Conservation (phyloP, 768 basidiomycete genomes). For the Ramaria sp. region DNA sequence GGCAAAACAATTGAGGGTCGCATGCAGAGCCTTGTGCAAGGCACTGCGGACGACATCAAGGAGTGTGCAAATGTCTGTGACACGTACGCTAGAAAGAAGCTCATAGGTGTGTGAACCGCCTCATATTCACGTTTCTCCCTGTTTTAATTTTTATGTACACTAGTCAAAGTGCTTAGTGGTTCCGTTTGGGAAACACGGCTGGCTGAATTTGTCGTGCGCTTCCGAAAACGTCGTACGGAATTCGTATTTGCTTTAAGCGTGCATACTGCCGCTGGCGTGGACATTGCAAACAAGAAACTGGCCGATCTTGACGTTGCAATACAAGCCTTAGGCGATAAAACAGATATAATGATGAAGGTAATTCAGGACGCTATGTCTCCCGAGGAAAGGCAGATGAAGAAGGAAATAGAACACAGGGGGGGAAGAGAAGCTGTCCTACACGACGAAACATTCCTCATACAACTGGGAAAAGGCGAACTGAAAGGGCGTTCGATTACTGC, state of each 20-base stretch:
- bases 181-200: background rate
- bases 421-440: background rate
- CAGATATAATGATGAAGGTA: background rate
- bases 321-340: background rate
- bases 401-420: background rate
- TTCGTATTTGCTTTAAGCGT: conserved; percentile 21
- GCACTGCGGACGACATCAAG: conserved; percentile 21
- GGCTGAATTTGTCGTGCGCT: conserved; percentile 6
- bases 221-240: conserved; percentile 16
- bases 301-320: background rate
- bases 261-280: conserved; percentile 18
- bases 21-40: conserved; percentile 20
- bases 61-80: conserved; percentile 23
- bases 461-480: background rate
- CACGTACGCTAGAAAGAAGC: conserved; percentile 21
- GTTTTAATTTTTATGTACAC: no score
- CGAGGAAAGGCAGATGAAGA: background rate
- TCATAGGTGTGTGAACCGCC: conserved; percentile 10
- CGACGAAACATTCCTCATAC: background rate
- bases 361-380: conserved; percentile 11
- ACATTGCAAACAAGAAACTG: conserved; percentile 12
- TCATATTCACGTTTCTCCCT: no score
- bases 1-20: conserved; percentile 25
- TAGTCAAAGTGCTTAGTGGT: background rate
- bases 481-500: background rate